Evolutionary conservation across 805 yeast genomes (phyloP), one percentile per base, ranked within the genome.

Genomic region (Cyberlindnera subsufficiens): DNA sequence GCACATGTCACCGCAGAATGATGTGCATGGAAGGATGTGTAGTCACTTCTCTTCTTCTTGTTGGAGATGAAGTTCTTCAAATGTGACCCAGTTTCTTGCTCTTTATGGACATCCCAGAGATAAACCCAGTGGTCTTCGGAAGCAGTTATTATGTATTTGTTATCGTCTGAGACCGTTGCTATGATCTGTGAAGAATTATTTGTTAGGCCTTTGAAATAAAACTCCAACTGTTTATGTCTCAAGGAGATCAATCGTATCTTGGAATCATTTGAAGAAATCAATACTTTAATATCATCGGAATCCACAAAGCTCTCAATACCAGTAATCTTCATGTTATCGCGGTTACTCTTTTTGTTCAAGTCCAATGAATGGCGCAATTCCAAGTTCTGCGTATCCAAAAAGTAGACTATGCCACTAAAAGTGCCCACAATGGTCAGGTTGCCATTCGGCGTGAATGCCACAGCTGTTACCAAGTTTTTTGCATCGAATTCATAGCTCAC

Each of bases 111-210:
- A 42, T 74, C 72, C 98, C 98, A 91, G 11, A 86, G 65, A 56
- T 89, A 90, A 13, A 86, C 77, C 80, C 89, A 80, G 52, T 86
- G 87, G 63, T 90, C 93, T 58, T 90, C 96, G 11, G 95, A 84
- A 0, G 96, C 96, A 7, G 85, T 71, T 8, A 89, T 72, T 6
- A 89, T 72, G 54, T 75, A 77, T 11, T 64, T 55, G 40, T 69
- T 64, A 52, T 80, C 80, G 40, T 78, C 86, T 19, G 81, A 76
- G 3, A 75, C 56, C 0, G 76, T 63, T 0, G 96, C 96, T 11
- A 70, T 69, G 39, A 86, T 83, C 34, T 86, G 88, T 5, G 91
- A 77, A 37, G 80, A 75, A 42, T 73, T 74, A 60, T 87, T 88
- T 30, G 77, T 73, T 42, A 77, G 72, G 0, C 97, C 98, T 51